phyloP scores from a whole-genome alignment of 176 grass and related monocot species.

The Microstegium vimineum region DNA sequence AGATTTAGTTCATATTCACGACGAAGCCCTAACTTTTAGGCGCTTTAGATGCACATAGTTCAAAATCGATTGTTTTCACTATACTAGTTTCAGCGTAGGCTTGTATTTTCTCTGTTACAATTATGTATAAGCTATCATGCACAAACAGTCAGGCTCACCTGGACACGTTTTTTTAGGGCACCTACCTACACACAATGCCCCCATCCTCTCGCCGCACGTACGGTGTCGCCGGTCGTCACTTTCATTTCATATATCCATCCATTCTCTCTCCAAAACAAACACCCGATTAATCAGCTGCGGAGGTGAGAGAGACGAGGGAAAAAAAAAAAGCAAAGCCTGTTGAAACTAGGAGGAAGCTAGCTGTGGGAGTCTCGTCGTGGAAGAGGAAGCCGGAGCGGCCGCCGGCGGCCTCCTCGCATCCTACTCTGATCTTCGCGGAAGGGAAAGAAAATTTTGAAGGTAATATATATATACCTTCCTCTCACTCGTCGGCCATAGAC shows the following conservation, averaged over 20 bases:
- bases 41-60: too few species aligned
- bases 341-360: background rate
- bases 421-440: background rate
- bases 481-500: background rate
- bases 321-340: background rate
- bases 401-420: background rate
- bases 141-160: background rate
- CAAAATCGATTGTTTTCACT: too few species aligned
- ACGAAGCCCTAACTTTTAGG: too few species aligned
- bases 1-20: too few species aligned
- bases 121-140: background rate
- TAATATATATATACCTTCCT: background rate
- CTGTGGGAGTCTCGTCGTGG: background rate
- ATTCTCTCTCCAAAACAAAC: slow-evolving; percentile 37
- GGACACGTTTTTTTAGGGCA: background rate
- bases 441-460: background rate
- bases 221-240: slow-evolving; percentile 6
- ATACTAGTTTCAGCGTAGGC: background rate
- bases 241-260: slow-evolving; percentile 26
- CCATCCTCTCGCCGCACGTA: background rate
- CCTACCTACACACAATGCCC: background rate
- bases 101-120: background rate
- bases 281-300: slow-evolving; percentile 1
- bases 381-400: background rate
- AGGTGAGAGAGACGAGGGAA: background rate